Percentiles rank a stretch among this genome's conserved stretches.
Conservation (phyloP, 257 asterid species). For the Agastache rugosa region DNA sequence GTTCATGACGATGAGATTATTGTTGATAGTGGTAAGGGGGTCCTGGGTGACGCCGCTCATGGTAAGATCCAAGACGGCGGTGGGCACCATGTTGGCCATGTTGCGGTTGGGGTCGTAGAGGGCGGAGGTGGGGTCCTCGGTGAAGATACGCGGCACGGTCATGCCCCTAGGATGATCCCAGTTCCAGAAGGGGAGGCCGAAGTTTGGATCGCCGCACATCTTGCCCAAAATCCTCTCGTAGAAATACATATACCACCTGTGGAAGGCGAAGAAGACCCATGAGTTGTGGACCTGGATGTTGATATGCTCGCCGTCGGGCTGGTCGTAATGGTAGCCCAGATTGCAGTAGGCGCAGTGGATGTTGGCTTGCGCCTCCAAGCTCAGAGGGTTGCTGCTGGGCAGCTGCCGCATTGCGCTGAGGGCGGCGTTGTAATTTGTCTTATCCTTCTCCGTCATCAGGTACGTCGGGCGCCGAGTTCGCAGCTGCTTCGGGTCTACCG, state of each 20-base stretch:
- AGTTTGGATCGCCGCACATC: slow-evolving; percentile 50
- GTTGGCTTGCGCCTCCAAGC: slow-evolving; percentile 54
- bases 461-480: slow-evolving; percentile 38
- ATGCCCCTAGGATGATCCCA: slow-evolving; percentile 54
- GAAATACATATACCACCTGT: slow-evolving; percentile 56
- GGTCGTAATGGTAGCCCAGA: slow-evolving; percentile 38
- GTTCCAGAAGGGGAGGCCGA: slow-evolving; percentile 53
- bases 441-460: slow-evolving; percentile 13
- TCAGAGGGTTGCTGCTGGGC: slow-evolving; percentile 48
- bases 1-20: slow-evolving; percentile 47
- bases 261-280: slow-evolving; percentile 56
- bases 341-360: slow-evolving; percentile 61
- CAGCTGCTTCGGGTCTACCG: not conserved
- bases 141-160: slow-evolving; percentile 35
- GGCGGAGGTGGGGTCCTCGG: slow-evolving; percentile 7
- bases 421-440: slow-evolving; percentile 44
- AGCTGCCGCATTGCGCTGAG: slow-evolving; percentile 46
- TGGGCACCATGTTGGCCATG: slow-evolving; percentile 37
- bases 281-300: slow-evolving; percentile 54
- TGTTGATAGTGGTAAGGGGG: slow-evolving; percentile 18
- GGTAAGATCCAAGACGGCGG: slow-evolving; percentile 37
- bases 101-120: slow-evolving; percentile 40
- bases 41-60: slow-evolving; percentile 30
- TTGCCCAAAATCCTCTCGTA: slow-evolving; percentile 54
- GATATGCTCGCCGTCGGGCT: slow-evolving; percentile 34